Conservation (phyloP, 148 eudicot genomes). For the Rhododendron vialii region DNA sequence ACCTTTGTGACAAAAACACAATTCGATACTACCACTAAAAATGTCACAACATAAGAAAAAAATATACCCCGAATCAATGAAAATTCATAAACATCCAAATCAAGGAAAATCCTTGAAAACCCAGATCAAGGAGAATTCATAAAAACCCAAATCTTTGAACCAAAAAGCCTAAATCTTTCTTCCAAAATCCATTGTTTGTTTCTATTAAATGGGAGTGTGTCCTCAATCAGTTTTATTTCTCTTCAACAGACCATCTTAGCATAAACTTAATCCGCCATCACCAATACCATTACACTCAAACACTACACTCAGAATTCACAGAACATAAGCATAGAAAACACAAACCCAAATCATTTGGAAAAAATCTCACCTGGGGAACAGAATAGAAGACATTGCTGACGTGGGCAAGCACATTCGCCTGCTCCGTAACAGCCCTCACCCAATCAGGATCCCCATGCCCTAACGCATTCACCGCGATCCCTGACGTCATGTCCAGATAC, state of each 20-base stretch:
- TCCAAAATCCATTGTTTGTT: neutral
- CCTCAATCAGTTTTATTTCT: neutral
- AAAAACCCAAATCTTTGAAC: neutral
- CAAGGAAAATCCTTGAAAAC: neutral
- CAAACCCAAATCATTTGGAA: neutral
- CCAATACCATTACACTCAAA: neutral
- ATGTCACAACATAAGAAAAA: neutral
- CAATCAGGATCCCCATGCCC: constrained; percentile 86
- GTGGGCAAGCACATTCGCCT: constrained; percentile 55
- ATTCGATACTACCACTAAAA: neutral
- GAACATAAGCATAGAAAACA: neutral
- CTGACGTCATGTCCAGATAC: constrained; percentile 80
- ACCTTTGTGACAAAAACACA: neutral
- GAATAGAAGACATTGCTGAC: constrained; percentile 74
- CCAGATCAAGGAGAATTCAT: neutral
- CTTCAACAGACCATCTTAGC: neutral
- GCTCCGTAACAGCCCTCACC: constrained; percentile 52
- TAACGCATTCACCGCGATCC: constrained; percentile 88
- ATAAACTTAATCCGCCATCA: neutral
- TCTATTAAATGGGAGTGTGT: neutral
- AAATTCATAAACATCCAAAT: neutral
- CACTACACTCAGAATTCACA: neutral
- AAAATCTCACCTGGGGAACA: constrained; percentile 53
- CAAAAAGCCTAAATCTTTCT: neutral
- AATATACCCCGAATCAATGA: neutral